Conservation (phyloP, 2,329 filamentous ascomycete species). For the Aspergillus transmontanensis region DNA sequence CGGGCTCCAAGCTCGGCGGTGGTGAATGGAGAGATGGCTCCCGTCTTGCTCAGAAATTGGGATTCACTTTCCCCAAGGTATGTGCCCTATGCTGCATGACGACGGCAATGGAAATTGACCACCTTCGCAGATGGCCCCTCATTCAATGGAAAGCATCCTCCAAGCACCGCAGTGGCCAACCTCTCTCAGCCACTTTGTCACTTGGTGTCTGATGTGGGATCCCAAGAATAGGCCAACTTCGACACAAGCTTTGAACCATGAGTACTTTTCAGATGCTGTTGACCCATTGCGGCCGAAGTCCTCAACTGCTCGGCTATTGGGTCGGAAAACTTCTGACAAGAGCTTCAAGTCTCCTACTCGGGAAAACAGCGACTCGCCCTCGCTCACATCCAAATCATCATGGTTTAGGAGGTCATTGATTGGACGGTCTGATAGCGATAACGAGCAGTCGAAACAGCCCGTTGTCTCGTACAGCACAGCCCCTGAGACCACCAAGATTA, state of each 20-base stretch:
- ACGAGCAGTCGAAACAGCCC: slow-evolving; percentile 42
- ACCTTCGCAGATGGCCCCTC: slow-evolving; percentile 78
- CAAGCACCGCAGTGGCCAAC: slow-evolving; percentile 89
- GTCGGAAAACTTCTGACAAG: slow-evolving; percentile 87
- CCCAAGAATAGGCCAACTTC: slow-evolving; percentile 90
- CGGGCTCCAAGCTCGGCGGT: slow-evolving; percentile 81
- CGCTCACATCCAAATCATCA: slow-evolving; percentile 77
- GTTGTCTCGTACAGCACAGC: slow-evolving; percentile 45
- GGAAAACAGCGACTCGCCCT: slow-evolving; percentile 61
- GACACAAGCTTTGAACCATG: slow-evolving; percentile 88
- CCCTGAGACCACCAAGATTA: slow-evolving; percentile 53
- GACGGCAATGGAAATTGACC: slow-evolving; percentile 9
- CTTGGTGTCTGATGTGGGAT: slow-evolving; percentile 99
- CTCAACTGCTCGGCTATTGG: slow-evolving; percentile 78
- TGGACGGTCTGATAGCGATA: slow-evolving; percentile 68
- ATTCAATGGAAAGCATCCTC: slow-evolving; percentile 92
- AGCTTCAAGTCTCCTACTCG: slow-evolving; percentile 64
- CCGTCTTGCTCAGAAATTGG: slow-evolving; percentile 88
- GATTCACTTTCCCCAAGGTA: slow-evolving; percentile 93
- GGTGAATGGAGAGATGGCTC: slow-evolving; percentile 98
- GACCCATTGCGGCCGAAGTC: slow-evolving; percentile 93
- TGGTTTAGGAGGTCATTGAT: slow-evolving; percentile 98
- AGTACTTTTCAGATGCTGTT: slow-evolving; percentile 90
- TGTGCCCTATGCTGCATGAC: not conserved
- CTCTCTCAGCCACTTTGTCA: slow-evolving; percentile 88